Evolutionary conservation across 1,284 basidiomycete species (phyloP), one percentile per base, ranked within the genome.

Genomic region (Leccinum pachyderme): DNA sequence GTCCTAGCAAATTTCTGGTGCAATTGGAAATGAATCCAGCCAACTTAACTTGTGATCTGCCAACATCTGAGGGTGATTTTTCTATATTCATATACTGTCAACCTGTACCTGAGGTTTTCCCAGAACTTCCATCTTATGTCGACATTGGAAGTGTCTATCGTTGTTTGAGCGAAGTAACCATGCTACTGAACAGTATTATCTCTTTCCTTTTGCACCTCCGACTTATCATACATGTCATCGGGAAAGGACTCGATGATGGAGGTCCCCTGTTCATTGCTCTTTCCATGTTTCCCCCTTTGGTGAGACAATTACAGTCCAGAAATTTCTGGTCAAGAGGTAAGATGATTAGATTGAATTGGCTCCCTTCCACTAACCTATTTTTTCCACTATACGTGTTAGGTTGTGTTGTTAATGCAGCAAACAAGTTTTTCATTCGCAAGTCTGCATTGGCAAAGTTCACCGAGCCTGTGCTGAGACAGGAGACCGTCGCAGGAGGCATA

Each of bases 401-500:
- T 7, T 67, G 64, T 35, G 49, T 68, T 37, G 57, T 45, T 3
- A 37, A 54, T 12, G 49, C 57, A 2, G 47, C 44, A 7, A 68
- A 67, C 48, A 48, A 18, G 22, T 56, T 54, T 47, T 69, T 59
- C n/a, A 35, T 60, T 7, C 66, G 67, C 25, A 72, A 70, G 59
- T 58, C 53, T 8, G 64, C 73, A 0, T 52, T 76, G 15, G 50
- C 54, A 47, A 57, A 22, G 29, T 61, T 75, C 2, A 51, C 59
- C 0, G 39, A 46, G 7, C 56, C 57, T 1, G 28, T 44, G 5
- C 67, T 69, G 37, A 66, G 66, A 43, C 58, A 70, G 18, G 75
- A 76, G 45, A 64, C 72, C 18, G 63, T 73, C 50, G 65, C 67
- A 15, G 70, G 69, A 7, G 67, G 75, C 41, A 49, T 74, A 7